Evolutionary conservation across 805 yeast species (phyloP), one percentile per base, ranked within the genome.

Genomic region (Candida tallmaniae): DNA sequence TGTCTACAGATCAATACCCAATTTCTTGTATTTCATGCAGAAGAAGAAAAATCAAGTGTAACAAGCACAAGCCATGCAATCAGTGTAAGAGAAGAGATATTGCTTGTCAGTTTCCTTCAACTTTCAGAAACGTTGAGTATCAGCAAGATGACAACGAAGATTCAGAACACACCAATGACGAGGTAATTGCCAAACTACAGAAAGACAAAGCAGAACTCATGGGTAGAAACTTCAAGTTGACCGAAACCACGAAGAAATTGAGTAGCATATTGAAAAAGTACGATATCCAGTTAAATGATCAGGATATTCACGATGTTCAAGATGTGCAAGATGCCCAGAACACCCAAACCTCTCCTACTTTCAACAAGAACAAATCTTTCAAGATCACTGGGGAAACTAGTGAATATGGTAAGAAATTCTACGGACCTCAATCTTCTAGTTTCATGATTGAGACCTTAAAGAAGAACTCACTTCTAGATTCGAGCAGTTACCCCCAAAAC

Each of bases 371-470:
- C 5, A 21, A 31, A 23, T 23, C 35, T 11, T 46, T 17, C 23
- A 38, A 32, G 3, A 56, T 62, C 9, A 37, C 53, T 6, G 68
- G 68, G 3, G 68, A 62, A 41, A 60, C 66, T 15, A 51, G 63
- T 17, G 69, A 64, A 41, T 34, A 45, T 12, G 70, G 68, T 22
- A 62, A 59, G 20, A 69, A 68, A 36, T 73, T 66, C 42, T 73
- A 70, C 45, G 77, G 77, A 0, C 77, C 78, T 1, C 71, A 64
- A 39, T 68, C 74, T n/a, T 60, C 71, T 5, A 52, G 56, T 26
- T 71, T 56, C 44, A 72, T 73, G 77, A 62, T 70, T 24, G 65
- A 65, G 23, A 48, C 61, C 2, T 54, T 63, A 29, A 50, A 49
- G 33, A 29, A 31, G 11, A 36, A 32, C 13, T 27, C 31, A 3